Evolutionary conservation across 2,329 filamentous ascomycete species (phyloP).

Genomic region (Remersonia thermophila): DNA sequence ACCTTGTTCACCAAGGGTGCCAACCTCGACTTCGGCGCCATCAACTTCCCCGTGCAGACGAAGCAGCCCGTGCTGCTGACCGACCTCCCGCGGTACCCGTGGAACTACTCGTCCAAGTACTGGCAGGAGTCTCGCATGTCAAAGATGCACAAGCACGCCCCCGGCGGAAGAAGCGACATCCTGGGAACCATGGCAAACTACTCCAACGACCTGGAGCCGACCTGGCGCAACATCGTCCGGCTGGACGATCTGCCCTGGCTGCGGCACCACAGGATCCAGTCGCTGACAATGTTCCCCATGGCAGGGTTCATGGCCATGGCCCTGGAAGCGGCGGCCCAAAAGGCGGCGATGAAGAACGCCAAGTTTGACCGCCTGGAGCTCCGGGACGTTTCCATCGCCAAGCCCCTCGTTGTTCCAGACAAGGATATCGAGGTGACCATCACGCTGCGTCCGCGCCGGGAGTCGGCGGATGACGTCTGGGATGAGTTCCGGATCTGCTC

Average conservation of each 20-base stretch:
- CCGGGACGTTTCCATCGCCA: conserved; percentile 33
- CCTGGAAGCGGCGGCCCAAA: conserved; percentile 33
- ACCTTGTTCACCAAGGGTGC: conserved; percentile 34
- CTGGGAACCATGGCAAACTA: conserved; percentile 33
- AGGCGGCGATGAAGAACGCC: conserved; percentile 17
- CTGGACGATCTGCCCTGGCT: conserved; percentile 43
- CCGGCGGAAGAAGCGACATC: conserved; percentile 31
- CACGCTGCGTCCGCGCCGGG: conserved; percentile 30
- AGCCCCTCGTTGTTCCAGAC: conserved; percentile 35
- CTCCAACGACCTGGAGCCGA: conserved; percentile 33
- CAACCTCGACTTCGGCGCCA: conserved; percentile 29
- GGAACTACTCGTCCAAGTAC: conserved; percentile 33
- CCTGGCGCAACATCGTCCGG: conserved; percentile 36
- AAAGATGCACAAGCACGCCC: conserved; percentile 28
- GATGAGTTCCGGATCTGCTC: conserved; percentile 46
- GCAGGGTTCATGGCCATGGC: conserved; percentile 41
- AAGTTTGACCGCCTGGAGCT: conserved; percentile 32
- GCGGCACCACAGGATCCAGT: conserved; percentile 46
- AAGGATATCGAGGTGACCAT: conserved; percentile 39
- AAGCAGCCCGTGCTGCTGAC: conserved; percentile 26
- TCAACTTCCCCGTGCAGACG: conserved; percentile 32
- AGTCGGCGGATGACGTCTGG: conserved; percentile 35
- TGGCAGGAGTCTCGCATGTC: conserved; percentile 36
- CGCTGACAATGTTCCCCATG: conserved; percentile 41
- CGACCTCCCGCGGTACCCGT: conserved; percentile 36